phyloP scores from a whole-genome alignment of 116 monocot species.

The Papilionanthe hybrid region DNA sequence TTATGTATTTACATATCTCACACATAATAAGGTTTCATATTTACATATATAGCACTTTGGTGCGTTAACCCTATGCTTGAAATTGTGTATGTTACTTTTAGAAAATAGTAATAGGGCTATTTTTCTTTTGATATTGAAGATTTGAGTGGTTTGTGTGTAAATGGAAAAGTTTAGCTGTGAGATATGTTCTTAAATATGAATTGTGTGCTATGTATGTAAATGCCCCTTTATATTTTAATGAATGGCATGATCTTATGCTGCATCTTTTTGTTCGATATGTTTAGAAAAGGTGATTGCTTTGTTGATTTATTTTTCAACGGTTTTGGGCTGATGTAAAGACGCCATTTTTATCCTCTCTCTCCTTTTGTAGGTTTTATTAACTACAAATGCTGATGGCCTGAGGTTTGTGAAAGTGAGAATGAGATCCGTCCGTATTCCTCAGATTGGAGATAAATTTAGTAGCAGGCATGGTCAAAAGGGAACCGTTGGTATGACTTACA shows the following conservation, averaged over 20 bases:
- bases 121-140: no score
- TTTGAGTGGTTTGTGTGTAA: no score
- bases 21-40: no score
- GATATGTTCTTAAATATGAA: no score
- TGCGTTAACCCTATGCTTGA: no score
- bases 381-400: constrained; percentile 99
- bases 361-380: constrained; percentile 67
- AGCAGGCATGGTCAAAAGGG: constrained; percentile 99
- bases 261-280: background rate
- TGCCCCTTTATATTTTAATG: background rate
- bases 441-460: constrained; percentile 99
- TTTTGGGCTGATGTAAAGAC: background rate
- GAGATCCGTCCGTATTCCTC: constrained; percentile 94
- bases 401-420: constrained; percentile 98
- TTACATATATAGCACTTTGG: no score
- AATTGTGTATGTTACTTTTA: no score
- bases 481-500: constrained; percentile 99
- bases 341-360: background rate
- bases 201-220: no score
- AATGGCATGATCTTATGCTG: background rate
- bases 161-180: no score
- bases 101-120: no score
- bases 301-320: background rate
- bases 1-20: no score
- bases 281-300: constrained; percentile 1